Conservation (phyloP, 345 rosid genomes). For the Draba incana region DNA sequence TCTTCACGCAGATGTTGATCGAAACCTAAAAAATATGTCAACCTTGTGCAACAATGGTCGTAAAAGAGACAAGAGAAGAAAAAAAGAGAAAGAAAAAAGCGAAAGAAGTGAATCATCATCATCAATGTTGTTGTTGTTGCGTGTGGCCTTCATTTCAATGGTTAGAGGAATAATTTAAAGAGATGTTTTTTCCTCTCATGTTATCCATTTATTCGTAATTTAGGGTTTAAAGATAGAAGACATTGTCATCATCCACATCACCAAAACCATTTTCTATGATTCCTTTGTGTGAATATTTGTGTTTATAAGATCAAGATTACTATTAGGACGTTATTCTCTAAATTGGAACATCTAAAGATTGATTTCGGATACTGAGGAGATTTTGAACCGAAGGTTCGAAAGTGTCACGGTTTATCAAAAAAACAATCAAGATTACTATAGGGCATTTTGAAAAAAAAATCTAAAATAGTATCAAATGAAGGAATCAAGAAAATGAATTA, state of each 20-base stretch:
- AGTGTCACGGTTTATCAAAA: too few relatives aligned
- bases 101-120: slow-evolving; percentile 6
- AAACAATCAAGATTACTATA: too few relatives aligned
- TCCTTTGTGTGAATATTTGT: too few relatives aligned
- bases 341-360: too few relatives aligned
- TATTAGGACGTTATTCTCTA: neutral
- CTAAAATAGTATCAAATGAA: slow-evolving; percentile 9
- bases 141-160: slow-evolving; percentile 40
- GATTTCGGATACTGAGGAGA: too few relatives aligned
- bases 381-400: too few relatives aligned
- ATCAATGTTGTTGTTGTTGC: slow-evolving; percentile 39
- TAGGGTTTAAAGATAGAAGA: slow-evolving; percentile 55
- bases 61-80: slow-evolving; percentile 23
- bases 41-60: slow-evolving; percentile 14
- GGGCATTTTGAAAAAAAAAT: slow-evolving; percentile 13
- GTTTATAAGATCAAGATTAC: slow-evolving; percentile 2
- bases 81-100: slow-evolving; percentile 28
- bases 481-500: slow-evolving; percentile 24
- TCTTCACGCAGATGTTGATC: too few relatives aligned
- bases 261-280: slow-evolving; percentile 54
- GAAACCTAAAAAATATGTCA: slow-evolving; percentile 12
- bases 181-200: slow-evolving; percentile 58
- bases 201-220: slow-evolving; percentile 58
- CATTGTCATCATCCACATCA: slow-evolving; percentile 54
- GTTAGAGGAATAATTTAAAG: slow-evolving; percentile 45